phyloP scores from a whole-genome alignment of 495 filamentous ascomycete genomes.

The Chaetomium cochliodes region DNA sequence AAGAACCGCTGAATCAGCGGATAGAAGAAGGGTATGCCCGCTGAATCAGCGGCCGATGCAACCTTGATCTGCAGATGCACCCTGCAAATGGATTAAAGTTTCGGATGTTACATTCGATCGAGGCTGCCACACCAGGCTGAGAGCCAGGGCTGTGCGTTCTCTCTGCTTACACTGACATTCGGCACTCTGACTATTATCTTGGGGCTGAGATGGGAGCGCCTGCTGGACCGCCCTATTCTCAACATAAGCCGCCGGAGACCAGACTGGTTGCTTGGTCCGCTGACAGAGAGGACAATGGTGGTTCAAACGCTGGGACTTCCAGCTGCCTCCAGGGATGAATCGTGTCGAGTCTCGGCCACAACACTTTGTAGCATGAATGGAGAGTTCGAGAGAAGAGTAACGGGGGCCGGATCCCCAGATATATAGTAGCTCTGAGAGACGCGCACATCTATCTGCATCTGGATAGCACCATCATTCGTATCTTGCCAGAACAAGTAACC shows the following conservation, averaged over 20 bases:
- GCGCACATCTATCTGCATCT: not conserved
- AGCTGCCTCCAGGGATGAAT: not conserved
- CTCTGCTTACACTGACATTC: not conserved
- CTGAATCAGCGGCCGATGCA: conserved; percentile 7
- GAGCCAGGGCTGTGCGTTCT: not conserved
- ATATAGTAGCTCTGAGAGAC: not conserved
- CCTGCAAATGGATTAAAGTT: conserved; percentile 1
- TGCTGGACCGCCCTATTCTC: not conserved
- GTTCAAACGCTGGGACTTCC: not conserved
- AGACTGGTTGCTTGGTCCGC: not conserved
- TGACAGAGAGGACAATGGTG: not conserved
- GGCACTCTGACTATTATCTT: not conserved
- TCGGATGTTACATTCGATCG: not conserved
- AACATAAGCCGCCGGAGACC: not conserved
- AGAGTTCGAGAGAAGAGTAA: not conserved
- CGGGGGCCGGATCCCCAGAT: not conserved
- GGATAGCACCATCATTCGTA: not conserved
- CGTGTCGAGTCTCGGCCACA: not conserved
- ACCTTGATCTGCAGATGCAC: not conserved
- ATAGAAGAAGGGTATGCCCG: not conserved
- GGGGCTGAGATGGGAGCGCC: not conserved
- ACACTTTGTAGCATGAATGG: not conserved
- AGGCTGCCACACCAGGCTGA: not conserved
- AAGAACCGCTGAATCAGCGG: conserved; percentile 11
- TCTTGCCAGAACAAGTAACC: not conserved